A percentile compares a stretch with the other conserved stretches of the same genome.
These are phyloP conservation scores for Linaria vulgaris DNA, from an alignment of 257 asterid species.

Conservation along the genomic window DNA sequence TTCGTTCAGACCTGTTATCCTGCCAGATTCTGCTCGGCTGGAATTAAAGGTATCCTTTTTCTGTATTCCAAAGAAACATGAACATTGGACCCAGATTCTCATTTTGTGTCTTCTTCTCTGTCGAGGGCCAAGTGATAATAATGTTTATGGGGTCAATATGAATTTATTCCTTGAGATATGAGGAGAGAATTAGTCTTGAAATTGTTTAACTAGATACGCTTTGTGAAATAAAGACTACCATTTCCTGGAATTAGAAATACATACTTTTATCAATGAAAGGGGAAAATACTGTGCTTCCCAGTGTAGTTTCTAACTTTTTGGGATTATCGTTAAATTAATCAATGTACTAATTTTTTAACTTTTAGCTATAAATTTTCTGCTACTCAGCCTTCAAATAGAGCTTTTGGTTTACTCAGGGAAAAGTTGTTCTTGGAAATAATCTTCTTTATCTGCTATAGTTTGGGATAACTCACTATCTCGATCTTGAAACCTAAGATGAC, in stretches of 20 bases:
- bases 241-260: no score
- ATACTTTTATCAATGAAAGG: no score
- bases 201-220: background rate
- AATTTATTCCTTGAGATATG: background rate
- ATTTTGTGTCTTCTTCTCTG: constrained; percentile 5
- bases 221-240: no score
- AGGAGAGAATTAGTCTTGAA: background rate
- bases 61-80: constrained; percentile 2
- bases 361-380: no score
- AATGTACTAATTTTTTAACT: no score
- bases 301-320: no score
- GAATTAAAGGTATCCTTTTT: constrained; percentile 74
- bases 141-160: background rate
- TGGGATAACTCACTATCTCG: background rate
- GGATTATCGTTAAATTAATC: no score
- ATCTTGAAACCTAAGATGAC: no score
- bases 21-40: constrained; percentile 95
- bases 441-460: background rate
- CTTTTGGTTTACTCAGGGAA: no score
- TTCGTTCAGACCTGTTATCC: constrained; percentile 97
- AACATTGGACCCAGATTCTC: background rate
- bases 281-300: no score
- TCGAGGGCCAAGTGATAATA: background rate
- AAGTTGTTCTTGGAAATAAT: no score
- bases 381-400: no score